phyloP scores from a whole-genome alignment of 2,329 filamentous ascomycete species.

The Monilinia polystroma region DNA sequence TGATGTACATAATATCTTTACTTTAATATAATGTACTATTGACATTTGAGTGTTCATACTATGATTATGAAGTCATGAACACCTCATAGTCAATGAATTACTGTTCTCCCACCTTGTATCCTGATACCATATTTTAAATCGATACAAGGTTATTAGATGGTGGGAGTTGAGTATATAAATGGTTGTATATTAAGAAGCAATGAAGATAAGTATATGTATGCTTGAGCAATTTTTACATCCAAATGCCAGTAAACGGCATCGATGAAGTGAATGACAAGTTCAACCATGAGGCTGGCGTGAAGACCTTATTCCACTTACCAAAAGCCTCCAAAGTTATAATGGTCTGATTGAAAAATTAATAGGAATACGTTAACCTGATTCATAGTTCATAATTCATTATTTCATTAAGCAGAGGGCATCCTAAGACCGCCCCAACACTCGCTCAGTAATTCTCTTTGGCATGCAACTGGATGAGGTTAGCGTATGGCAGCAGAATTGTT shows the following conservation, averaged over 20 bases:
- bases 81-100: conserved; percentile 44
- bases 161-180: conserved; percentile 50
- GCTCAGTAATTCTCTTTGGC: conserved; percentile 65
- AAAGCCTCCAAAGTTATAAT: background rate
- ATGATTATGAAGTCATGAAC: conserved; percentile 35
- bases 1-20: background rate
- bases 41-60: conserved; percentile 31
- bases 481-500: background rate
- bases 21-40: conserved; percentile 25
- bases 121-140: conserved; percentile 52
- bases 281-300: background rate
- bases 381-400: conserved; percentile 7
- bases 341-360: background rate
- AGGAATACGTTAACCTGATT: background rate
- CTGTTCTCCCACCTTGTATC: conserved; percentile 72
- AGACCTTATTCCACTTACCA: background rate
- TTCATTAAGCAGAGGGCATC: background rate
- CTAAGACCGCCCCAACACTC: conserved; percentile 49
- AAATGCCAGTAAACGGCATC: background rate
- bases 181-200: background rate
- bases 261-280: background rate
- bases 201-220: background rate
- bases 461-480: conserved; percentile 55
- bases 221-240: background rate
- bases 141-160: conserved; percentile 68